Base-by-base conservation (phyloP, 2,329 filamentous ascomycete genomes). In the Talaromyces islandicus region DNA sequence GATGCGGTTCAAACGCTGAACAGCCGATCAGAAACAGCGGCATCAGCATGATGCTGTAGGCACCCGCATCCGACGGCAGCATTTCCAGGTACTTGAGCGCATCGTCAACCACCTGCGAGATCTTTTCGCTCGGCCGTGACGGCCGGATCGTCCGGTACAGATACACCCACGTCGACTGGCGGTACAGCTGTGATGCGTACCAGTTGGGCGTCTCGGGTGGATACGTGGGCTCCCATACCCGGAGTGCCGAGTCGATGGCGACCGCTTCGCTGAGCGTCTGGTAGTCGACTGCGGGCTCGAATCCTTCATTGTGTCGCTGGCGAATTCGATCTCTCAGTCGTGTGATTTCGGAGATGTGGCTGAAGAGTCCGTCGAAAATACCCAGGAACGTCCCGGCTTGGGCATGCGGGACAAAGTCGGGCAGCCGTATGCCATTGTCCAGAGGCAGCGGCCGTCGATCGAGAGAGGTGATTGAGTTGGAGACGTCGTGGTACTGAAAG, bases 321-420 rank as follows among this genome's bases (percentile, higher is more conserved):
- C 92, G 85, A 63, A 96, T 89, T 2, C 81, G 81, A 71, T 92
- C 88, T 48, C 91, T 84, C 41, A 96, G 83, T 12, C 84, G 83
- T 1, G 90, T 91, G 62, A 95, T 93, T 68, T 90, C 85, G 7
- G 88, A 88, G 30, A 96, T 86, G 69, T 89, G 87, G 35, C 84
- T 82, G 70, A 96, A 92, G 1, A 96, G 79, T 1, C 90, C 90
- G 68, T 96, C 91, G 46, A 89, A 86, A 27, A 96, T 88, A 24
- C 92, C 92, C 6, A 96, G 80, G 4, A 96, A 80, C n/a, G 78
- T 80, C 9, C 81, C 83, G 2, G 81, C 82, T 64, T 83, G 79
- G 1, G 81, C 78, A 56, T 83, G 81, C 30, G 82, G 78, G 54
- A 83, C 78, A 67, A 82, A 85, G 29, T 78, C 73, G 1, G 83